Evolutionary conservation across 306 rosid species (phyloP).

Genomic region (Ochetophila trinervis): DNA sequence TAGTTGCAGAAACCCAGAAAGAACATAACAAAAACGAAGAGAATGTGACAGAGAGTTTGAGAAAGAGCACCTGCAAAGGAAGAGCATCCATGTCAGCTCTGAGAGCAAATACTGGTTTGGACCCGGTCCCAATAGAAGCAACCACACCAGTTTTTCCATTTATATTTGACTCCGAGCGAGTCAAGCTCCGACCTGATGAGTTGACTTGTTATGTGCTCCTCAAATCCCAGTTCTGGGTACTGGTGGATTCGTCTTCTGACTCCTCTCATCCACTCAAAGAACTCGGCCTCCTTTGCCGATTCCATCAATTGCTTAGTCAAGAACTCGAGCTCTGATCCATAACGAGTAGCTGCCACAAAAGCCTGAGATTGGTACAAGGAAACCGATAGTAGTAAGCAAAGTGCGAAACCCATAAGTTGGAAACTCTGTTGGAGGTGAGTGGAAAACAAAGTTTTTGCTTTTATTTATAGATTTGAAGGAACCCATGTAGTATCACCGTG

Average conservation of each 20-base stretch:
- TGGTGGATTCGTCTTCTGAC: constrained; percentile 44
- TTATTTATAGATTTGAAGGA: too few species aligned
- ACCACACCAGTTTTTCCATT: constrained; percentile 42
- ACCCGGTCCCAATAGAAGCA: constrained; percentile 32
- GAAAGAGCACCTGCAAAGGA: constrained; percentile 28
- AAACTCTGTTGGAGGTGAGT: too few species aligned
- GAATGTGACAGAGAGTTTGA: background rate
- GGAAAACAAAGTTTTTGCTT: too few species aligned
- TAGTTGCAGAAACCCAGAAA: too few species aligned
- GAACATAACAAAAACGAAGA: too few species aligned
- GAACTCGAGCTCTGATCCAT: constrained; percentile 26
- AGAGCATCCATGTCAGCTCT: constrained; percentile 53
- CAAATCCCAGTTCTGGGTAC: constrained; percentile 40
- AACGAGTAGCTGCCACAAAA: background rate
- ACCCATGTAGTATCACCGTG: constrained; percentile 11
- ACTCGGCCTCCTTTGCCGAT: constrained; percentile 35
- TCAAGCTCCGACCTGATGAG: constrained; percentile 46
- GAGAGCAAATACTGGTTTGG: constrained; percentile 38
- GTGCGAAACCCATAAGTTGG: background rate
- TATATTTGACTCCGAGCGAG: constrained; percentile 31
- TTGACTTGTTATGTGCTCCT: constrained; percentile 38
- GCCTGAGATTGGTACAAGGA: constrained; percentile 8
- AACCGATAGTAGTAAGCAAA: background rate
- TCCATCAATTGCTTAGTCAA: constrained; percentile 25
- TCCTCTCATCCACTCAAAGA: constrained; percentile 39